Evolutionary conservation across 306 rosid genomes (phyloP), one percentile per base, ranked within the genome.

Genomic region (Vicia villosa): DNA sequence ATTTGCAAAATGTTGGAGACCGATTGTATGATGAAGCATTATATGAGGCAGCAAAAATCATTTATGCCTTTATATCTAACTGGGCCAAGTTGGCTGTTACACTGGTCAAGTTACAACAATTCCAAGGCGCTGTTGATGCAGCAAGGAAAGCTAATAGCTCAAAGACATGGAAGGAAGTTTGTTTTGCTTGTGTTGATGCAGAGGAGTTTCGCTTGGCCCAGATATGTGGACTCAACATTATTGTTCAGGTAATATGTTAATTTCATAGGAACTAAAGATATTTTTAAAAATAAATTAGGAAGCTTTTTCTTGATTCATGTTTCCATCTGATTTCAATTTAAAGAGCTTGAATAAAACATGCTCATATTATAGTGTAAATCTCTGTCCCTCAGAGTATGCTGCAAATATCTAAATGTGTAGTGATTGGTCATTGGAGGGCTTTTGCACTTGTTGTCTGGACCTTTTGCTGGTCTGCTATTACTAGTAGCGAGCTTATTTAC

Each of bases 131-230:
- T 65, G 99, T 95, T 73, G 99, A 95, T 83, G 99, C 99, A 21
- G 99, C 99, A 73, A 79, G 99, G 82, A 95, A 95, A 86, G 99
- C 99, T 42, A 95, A 95, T 79, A 95, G 99, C 74, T 86, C 99
- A 26, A 95, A 95, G 84, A 95, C 99, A 77, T 95, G 99, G 99
- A 95, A 95, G 85, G 99, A 95, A 83, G 97, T 95, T 71, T 95
- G 99, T 86, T 95, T 95, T 87, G 97, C 99, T 63, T 95, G 99
- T 87, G 99, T 95, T 77, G 99, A 95, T 77, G 99, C 97, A 10
- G 99, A 95, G 83, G 99, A 95, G 78, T 95, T 95, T 82, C 99
- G 99, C 56, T 74, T 95, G 66, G 99, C 99, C 75, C 99, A 95
- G 73, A 95, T 95, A 77, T 95, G 99, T 82, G 99, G 99, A 46